Base-by-base conservation (phyloP, 1,139 yeast species). In the Geotrichum klebahnii region DNA sequence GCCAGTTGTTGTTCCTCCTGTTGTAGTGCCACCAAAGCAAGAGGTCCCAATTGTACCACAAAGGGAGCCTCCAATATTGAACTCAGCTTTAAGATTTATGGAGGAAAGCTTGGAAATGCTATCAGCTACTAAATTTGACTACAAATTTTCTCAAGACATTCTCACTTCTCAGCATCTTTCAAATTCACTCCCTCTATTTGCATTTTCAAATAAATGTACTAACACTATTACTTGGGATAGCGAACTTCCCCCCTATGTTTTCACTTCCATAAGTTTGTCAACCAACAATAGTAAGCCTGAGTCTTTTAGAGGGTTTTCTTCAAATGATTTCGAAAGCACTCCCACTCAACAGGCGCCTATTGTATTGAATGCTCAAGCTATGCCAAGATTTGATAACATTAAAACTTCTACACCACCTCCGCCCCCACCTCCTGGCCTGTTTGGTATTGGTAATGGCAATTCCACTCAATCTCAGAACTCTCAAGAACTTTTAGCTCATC, bases 81-180 rank as follows among this genome's bases (percentile, higher is more conserved):
- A 56, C 44, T 61, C 64, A 23, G 59, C 64, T 22, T 56, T 58
- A 46, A 66, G 62, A 32, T 65, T 64, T 40, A 64, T 65, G 53
- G 61, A 62, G 34, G 64, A 65, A 37, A 67, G 68, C 49, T 53
- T 63, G 44, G 62, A 63, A 57, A 34, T 62, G 55, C 48, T 67
- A 64, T 61, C 69, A 19, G 46, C 40, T 8, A 17, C 47, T n/a
- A 41, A 24, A 16, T 41, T 28, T 28, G 46, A 45, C 26, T 50
- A 46, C 33, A 40, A 33, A 17, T 50, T 45, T 41, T 36, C 50
- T 14, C 44, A 41, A 19, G 47, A 41, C 5, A 28, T 45, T 12
- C 19, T 28, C n/a, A 35, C 40, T 10, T 6, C 42, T 31, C 47
- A 36, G 14, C 32, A 36, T 3, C 42, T 43, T 16, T 35, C 41